These are phyloP conservation scores for Endothia cerciana DNA, from an alignment of 2,329 filamentous ascomycete genomes.

Conservation along the genomic window DNA sequence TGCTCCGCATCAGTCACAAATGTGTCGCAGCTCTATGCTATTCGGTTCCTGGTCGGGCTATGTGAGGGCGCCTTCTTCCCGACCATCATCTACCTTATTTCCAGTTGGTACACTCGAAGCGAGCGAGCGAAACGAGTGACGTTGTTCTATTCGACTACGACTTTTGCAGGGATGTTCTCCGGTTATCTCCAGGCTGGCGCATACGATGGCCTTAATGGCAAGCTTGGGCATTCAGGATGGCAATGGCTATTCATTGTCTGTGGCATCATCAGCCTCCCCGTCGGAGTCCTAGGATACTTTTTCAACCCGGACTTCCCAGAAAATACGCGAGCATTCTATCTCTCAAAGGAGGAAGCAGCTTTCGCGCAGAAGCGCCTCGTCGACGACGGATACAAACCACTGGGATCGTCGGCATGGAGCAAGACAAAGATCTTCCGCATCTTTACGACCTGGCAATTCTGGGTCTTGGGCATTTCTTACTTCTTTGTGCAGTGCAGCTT, in stretches of 20 bases:
- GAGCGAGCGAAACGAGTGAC: slow-evolving; percentile 27
- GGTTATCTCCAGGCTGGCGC: slow-evolving; percentile 55
- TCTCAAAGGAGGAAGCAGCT: slow-evolving; percentile 21
- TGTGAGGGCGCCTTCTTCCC: slow-evolving; percentile 31
- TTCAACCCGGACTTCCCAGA: slow-evolving; percentile 29
- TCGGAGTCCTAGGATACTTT: slow-evolving; percentile 30
- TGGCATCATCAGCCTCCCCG: slow-evolving; percentile 31
- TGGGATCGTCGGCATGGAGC: slow-evolving; percentile 20
- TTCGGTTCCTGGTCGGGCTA: slow-evolving; percentile 25
- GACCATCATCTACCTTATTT: slow-evolving; percentile 27
- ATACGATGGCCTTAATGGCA: slow-evolving; percentile 52
- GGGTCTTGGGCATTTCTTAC: slow-evolving; percentile 26
- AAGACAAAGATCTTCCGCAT: slow-evolving; percentile 22
- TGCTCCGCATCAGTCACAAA: slow-evolving; percentile 28
- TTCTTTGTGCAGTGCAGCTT: slow-evolving; percentile 30
- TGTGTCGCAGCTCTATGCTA: slow-evolving; percentile 26
- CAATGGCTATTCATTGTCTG: slow-evolving; percentile 55
- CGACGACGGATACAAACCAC: slow-evolving; percentile 23
- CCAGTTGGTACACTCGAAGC: slow-evolving; percentile 26
- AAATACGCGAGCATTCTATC: slow-evolving; percentile 26
- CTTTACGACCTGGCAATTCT: slow-evolving; percentile 23
- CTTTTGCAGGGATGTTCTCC: slow-evolving; percentile 51
- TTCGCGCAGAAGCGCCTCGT: slow-evolving; percentile 22
- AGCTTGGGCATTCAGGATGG: slow-evolving; percentile 50
- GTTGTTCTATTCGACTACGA: slow-evolving; percentile 26